Base-by-base conservation (phyloP, 73 alveolate genomes). In the Durusdinium trenchii region DNA sequence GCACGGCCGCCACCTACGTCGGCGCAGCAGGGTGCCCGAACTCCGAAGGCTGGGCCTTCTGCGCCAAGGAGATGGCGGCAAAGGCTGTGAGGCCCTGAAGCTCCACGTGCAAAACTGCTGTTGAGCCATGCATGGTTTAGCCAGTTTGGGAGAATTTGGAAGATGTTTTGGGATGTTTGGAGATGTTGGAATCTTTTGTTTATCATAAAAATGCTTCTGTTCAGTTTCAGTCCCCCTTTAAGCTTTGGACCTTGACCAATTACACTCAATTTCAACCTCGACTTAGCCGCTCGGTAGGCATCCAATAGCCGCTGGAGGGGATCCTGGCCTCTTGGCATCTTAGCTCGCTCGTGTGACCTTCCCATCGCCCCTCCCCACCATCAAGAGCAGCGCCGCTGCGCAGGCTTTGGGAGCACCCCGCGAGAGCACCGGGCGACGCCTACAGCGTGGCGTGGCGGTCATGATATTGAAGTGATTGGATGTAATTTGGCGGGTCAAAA, bases 351-450 rank as follows among this genome's bases (percentile, higher is more conserved):
- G n/a, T n/a, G n/a, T n/a, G n/a, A n/a, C 42, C 45, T 38, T 64
- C 79, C 79, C 79, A 23, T 57, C 23, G 69, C 69, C 28, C 42
- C 79, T n/a, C 42, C 52, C 52, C 86, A 43, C 87, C 87, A 78
- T 40, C 62, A 78, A 60, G 61, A 78, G 61, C 87, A 78, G 61
- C 51, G 76, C 94, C 38, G 94, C 94, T 18, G 76, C 94, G 54
- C 94, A 86, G n/a, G 95, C 95, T 30, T 69, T 42, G 18, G 95
- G 95, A 26, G 95, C 95, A 1, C 95, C 95, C 20, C 95, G 95
- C 10, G 95, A 86, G 46, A 86, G 62, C 30, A 86, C 83, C 2
- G 95, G 95, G 35, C 95, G 95, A 35, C 95, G 82, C 95, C 95
- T 86, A 42, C 18, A 5, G 2, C 81, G 79, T 6, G 10, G 20